phyloP scores from a whole-genome alignment of 148 eudicot species.

The Polygonum aviculare region DNA sequence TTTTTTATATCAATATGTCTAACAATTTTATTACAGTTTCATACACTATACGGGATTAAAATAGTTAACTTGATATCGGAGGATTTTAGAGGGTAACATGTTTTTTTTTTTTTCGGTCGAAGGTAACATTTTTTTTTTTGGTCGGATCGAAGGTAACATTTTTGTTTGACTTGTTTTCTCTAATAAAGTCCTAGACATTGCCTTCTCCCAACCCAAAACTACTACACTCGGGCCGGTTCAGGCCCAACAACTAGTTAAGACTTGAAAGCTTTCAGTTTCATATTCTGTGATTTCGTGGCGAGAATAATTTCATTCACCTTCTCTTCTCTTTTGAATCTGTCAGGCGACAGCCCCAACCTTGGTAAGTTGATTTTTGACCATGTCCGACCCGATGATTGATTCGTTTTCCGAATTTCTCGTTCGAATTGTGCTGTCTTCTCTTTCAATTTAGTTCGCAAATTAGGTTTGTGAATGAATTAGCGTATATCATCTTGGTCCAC shows the following conservation, averaged over 20 bases:
- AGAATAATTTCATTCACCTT: not conserved
- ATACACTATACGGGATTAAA: too few relatives aligned
- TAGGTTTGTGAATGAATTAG: not conserved
- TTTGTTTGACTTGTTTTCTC: too few relatives aligned
- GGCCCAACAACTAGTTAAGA: not conserved
- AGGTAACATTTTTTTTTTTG: too few relatives aligned
- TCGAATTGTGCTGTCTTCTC: not conserved
- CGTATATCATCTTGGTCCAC: too few relatives aligned
- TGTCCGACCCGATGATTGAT: not conserved
- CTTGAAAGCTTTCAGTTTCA: not conserved
- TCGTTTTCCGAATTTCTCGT: not conserved
- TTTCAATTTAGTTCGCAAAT: not conserved
- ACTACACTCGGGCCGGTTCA: not conserved
- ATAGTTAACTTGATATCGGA: too few relatives aligned
- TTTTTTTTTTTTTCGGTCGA: too few relatives aligned
- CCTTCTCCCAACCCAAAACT: not conserved
- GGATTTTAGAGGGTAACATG: too few relatives aligned
- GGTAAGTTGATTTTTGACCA: not conserved
- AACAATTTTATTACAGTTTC: too few relatives aligned
- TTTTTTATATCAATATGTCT: too few relatives aligned
- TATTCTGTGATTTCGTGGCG: not conserved
- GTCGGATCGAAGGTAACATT: too few relatives aligned
- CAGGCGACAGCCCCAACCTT: not conserved
- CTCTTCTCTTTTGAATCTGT: not conserved
- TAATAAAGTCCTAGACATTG: too few relatives aligned